Evolutionary conservation across 805 yeast genomes (phyloP).

Genomic region (Priceomyces carsonii): DNA sequence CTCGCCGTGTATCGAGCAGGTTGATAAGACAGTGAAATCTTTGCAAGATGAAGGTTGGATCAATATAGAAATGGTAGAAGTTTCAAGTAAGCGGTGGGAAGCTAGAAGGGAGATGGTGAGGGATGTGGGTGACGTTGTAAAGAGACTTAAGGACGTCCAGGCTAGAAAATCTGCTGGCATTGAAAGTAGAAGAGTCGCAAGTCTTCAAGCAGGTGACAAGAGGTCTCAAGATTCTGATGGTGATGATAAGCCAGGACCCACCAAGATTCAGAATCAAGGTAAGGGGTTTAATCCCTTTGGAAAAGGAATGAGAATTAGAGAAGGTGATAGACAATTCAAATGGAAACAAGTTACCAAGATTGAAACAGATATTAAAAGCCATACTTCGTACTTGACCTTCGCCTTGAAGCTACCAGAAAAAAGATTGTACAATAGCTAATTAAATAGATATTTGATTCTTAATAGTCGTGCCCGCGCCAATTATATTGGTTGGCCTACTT

Average conservation of each 20-base stretch:
- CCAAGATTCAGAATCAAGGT: conserved; percentile 36
- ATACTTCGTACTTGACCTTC: conserved; percentile 91
- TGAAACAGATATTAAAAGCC: conserved; percentile 87
- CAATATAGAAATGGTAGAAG: conserved; percentile 88
- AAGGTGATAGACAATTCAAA: conserved; percentile 77
- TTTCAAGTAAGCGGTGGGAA: conserved; percentile 83
- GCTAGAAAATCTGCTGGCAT: conserved; percentile 63
- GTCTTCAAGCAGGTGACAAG: conserved; percentile 27
- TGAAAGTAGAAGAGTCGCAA: conserved; percentile 50
- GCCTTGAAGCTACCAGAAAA: conserved; percentile 51
- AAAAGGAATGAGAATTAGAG: conserved; percentile 77
- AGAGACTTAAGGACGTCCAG: conserved; percentile 77
- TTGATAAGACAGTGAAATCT: conserved; percentile 77
- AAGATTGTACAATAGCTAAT: conserved; percentile 5
- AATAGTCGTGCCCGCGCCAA: conserved; percentile 2
- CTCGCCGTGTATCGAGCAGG: conserved; percentile 98
- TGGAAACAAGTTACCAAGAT: conserved; percentile 87
- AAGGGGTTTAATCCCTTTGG: conserved; percentile 90
- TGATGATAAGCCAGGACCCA: conserved; percentile 13
- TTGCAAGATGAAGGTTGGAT: conserved; percentile 79
- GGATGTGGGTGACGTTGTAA: conserved; percentile 72
- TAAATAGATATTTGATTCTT: background rate
- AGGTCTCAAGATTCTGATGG: conserved; percentile 24
- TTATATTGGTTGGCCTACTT: background rate
- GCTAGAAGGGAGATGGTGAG: conserved; percentile 87